phyloP scores from a whole-genome alignment of 306 rosid species.

The Inga oerstediana region DNA sequence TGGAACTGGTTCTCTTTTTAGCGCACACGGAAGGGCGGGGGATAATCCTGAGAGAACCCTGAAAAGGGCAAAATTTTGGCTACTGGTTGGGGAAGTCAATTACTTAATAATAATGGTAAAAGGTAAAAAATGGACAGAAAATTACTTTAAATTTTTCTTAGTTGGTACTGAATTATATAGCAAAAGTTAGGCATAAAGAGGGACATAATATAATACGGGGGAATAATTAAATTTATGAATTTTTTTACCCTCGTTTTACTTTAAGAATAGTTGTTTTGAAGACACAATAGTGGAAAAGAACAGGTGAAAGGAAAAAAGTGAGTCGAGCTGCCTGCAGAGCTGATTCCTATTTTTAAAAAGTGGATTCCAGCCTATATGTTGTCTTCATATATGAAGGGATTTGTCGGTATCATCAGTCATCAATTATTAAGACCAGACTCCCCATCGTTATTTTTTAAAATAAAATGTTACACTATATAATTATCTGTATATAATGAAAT shows the following conservation, averaged over 20 bases:
- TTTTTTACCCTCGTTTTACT: background rate
- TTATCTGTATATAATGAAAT: no score
- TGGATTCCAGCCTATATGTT: background rate
- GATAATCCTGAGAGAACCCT: background rate
- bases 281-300: background rate
- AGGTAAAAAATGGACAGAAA: background rate
- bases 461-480: no score
- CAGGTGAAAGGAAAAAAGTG: background rate
- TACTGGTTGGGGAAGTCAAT: background rate
- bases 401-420: background rate
- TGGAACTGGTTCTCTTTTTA: background rate
- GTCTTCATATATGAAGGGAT: background rate
- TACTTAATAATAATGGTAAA: background rate
- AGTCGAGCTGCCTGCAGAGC: background rate
- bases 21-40: background rate
- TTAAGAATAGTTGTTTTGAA: background rate
- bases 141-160: background rate
- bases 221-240: background rate
- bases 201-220: background rate
- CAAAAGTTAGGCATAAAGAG: background rate
- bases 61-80: background rate
- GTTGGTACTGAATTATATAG: background rate
- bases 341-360: background rate
- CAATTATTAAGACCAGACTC: background rate
- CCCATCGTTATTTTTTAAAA: no score